These are phyloP conservation scores for Xylariomycetidae sp. DNA, from an alignment of 2,329 filamentous ascomycete genomes.

Conservation along the genomic window DNA sequence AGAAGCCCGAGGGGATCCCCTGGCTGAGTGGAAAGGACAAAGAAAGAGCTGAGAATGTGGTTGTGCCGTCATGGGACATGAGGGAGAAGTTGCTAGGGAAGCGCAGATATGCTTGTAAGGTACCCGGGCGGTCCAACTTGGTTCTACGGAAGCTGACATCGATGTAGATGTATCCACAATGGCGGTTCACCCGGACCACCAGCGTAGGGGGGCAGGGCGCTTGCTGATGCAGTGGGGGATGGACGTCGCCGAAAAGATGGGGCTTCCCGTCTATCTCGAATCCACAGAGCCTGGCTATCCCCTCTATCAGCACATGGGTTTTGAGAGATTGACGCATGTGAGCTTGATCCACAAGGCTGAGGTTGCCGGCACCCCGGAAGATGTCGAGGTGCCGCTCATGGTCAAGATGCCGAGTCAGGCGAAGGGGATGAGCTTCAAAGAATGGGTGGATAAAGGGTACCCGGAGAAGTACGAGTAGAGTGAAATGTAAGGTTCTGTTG, in stretches of 20 bases:
- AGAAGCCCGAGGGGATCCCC: slow-evolving; percentile 13
- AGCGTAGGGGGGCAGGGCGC: slow-evolving; percentile 15
- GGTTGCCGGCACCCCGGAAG: slow-evolving; percentile 11
- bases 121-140: too few species aligned
- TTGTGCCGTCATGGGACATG: slow-evolving; percentile 17
- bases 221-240: slow-evolving; percentile 20
- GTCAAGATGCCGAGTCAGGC: slow-evolving; percentile 19
- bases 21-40: slow-evolving; percentile 18
- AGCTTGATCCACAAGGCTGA: slow-evolving; percentile 17
- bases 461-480: slow-evolving; percentile 9
- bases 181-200: slow-evolving; percentile 19
- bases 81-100: slow-evolving; percentile 21
- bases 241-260: slow-evolving; percentile 15
- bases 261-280: slow-evolving; percentile 20
- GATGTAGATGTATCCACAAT: slow-evolving; percentile 19
- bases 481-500: too few species aligned
- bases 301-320: slow-evolving; percentile 15
- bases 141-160: neutral
- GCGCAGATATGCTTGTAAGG: slow-evolving; percentile 19
- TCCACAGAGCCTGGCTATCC: slow-evolving; percentile 11
- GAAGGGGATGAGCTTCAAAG: slow-evolving; percentile 15
- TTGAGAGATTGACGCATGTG: slow-evolving; percentile 15
- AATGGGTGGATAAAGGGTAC: slow-evolving; percentile 15
- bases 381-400: slow-evolving; percentile 18
- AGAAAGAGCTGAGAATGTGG: slow-evolving; percentile 13